phyloP scores from a whole-genome alignment of 192 early-diverging fungal species.

The Backusella tuberculispora region DNA sequence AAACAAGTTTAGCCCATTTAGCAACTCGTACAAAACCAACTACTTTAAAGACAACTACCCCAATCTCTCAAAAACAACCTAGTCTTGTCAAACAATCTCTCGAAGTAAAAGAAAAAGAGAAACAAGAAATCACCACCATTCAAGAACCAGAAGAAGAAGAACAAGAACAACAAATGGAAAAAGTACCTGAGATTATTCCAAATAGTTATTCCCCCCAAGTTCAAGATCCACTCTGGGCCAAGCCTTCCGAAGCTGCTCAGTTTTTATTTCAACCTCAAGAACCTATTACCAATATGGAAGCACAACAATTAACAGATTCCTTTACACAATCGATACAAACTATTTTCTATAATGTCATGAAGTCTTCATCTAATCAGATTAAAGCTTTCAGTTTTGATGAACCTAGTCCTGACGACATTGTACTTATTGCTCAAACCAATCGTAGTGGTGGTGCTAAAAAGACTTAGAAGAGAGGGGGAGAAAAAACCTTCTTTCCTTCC shows the following conservation, averaged over 20 bases:
- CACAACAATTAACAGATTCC: not conserved
- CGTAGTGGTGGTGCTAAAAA: constrained; percentile 31
- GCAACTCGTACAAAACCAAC: constrained; percentile 9
- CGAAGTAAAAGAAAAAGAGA: not conserved
- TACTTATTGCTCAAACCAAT: constrained; percentile 61
- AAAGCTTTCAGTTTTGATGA: constrained; percentile 68
- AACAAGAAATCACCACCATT: not conserved
- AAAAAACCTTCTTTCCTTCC: not conserved
- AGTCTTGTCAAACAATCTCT: not conserved
- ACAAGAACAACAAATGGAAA: not conserved
- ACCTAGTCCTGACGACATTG: constrained; percentile 86
- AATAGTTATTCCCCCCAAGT: not conserved
- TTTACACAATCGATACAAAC: constrained; percentile 14
- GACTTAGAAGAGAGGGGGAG: not conserved
- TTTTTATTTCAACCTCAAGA: constrained; percentile 36
- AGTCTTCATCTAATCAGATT: constrained; percentile 8
- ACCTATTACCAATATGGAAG: not conserved
- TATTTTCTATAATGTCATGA: constrained; percentile 23
- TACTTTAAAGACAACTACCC: not conserved
- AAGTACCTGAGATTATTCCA: not conserved
- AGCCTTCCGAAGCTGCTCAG: constrained; percentile 44
- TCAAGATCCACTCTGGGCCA: constrained; percentile 38
- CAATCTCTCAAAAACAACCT: not conserved
- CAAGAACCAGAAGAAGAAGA: not conserved
- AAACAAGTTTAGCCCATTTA: constrained; percentile 26